Percentiles rank a stretch among this genome's conserved stretches.
Conservation (phyloP, 495 filamentous ascomycete species). For the Penicillium salamii region DNA sequence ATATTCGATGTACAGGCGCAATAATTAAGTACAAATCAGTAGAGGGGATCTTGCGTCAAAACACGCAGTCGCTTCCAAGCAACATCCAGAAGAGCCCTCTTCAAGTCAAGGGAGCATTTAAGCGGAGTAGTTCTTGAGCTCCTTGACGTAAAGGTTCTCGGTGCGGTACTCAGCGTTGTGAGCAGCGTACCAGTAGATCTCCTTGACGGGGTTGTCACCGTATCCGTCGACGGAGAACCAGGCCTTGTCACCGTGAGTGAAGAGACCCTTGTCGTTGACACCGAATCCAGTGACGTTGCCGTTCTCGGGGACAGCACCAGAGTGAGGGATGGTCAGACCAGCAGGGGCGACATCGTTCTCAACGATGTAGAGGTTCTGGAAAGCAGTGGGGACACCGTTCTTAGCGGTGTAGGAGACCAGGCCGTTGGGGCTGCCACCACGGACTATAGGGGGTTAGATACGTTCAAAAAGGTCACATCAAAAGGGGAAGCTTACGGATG, state of each 20-base stretch:
- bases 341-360: slow-evolving; percentile 21
- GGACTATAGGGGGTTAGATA: slow-evolving; percentile 5
- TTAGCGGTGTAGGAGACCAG: slow-evolving; percentile 26
- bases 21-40: not conserved
- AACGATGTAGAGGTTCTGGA: slow-evolving; percentile 32
- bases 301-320: slow-evolving; percentile 24
- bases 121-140: slow-evolving; percentile 19
- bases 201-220: slow-evolving; percentile 16
- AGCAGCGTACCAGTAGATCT: slow-evolving; percentile 28
- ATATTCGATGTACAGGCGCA: not conserved
- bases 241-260: slow-evolving; percentile 25
- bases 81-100: not conserved
- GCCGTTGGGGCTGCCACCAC: slow-evolving; percentile 14
- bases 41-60: too few species aligned
- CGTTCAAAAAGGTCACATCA: not conserved
- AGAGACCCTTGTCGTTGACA: slow-evolving; percentile 26
- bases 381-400: slow-evolving; percentile 23
- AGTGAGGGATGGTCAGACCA: slow-evolving; percentile 31
- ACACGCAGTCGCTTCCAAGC: not conserved
- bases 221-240: slow-evolving; percentile 29
- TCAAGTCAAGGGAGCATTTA: not conserved
- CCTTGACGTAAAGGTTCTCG: slow-evolving; percentile 30
- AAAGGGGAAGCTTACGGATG: slow-evolving; percentile 20
- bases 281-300: slow-evolving; percentile 26
- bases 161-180: slow-evolving; percentile 20